A percentile compares a stretch with the other conserved stretches of the same genome.
phyloP scores from a whole-genome alignment of 441 rosid species.

The Capsella rubella region DNA sequence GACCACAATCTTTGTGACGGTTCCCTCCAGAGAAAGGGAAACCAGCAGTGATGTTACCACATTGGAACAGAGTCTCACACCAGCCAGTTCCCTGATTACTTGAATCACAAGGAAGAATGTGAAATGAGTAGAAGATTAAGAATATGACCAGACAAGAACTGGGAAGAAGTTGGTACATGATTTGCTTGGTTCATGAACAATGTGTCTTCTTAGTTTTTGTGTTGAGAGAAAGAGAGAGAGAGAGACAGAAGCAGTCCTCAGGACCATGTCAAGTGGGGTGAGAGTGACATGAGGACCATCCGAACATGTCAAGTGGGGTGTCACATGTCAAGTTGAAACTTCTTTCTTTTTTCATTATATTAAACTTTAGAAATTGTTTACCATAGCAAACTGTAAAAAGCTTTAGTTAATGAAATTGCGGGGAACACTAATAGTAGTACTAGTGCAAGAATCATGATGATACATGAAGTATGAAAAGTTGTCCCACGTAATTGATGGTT shows the following conservation, averaged over 20 bases:
- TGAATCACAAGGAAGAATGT: slow-evolving; percentile 4
- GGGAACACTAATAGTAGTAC: too few relatives aligned
- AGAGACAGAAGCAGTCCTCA: neutral
- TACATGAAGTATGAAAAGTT: too few relatives aligned
- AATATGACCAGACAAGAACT: neutral
- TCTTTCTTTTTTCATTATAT: too few relatives aligned
- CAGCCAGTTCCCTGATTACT: neutral
- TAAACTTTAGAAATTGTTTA: too few relatives aligned
- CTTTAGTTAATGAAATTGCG: too few relatives aligned
- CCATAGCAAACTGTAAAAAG: too few relatives aligned
- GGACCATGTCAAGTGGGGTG: slow-evolving; percentile 23
- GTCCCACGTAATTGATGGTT: too few relatives aligned
- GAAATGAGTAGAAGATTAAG: slow-evolving; percentile 16
- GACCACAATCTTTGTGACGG: slow-evolving; percentile 12
- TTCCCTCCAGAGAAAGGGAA: slow-evolving; percentile 39
- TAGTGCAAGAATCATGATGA: too few relatives aligned
- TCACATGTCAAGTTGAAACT: neutral
- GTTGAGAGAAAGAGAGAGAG: neutral
- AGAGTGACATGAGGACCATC: neutral
- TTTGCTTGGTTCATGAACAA: neutral
- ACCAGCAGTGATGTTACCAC: slow-evolving; percentile 22
- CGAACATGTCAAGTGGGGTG: neutral
- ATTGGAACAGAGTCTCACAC: slow-evolving; percentile 21
- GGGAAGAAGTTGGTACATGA: slow-evolving; percentile 6
- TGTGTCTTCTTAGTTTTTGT: slow-evolving; percentile 11